Conservation (phyloP, 805 yeast species). For the Candida tibetensis region DNA sequence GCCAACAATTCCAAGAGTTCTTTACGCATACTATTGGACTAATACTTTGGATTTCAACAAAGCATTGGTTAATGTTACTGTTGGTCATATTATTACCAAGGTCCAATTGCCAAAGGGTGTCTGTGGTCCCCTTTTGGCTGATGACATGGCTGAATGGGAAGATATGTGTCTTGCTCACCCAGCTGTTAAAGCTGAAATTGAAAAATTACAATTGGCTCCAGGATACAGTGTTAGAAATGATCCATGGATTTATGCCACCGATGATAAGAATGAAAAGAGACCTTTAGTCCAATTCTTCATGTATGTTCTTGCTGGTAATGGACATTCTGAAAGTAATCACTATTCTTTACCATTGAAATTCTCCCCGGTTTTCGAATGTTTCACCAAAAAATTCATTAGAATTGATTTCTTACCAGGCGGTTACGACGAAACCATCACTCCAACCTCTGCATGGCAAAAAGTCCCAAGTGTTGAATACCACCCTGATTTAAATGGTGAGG, state of each 20-base stretch:
- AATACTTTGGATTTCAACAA: slow-evolving; percentile 57
- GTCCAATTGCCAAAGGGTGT: slow-evolving; percentile 56
- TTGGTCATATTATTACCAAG: slow-evolving; percentile 59
- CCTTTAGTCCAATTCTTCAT: slow-evolving; percentile 71
- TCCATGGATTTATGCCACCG: slow-evolving; percentile 88
- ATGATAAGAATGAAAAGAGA: slow-evolving; percentile 56
- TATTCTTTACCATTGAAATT: slow-evolving; percentile 72
- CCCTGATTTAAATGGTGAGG: slow-evolving; percentile 62
- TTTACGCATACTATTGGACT: slow-evolving; percentile 60
- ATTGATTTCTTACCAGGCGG: slow-evolving; percentile 76
- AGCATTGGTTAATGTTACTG: slow-evolving; percentile 65
- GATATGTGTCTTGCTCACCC: slow-evolving; percentile 52
- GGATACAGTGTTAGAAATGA: slow-evolving; percentile 57
- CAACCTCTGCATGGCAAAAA: slow-evolving; percentile 60
- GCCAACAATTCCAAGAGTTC: slow-evolving; percentile 65
- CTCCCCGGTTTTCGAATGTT: slow-evolving; percentile 68
- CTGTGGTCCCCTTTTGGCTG: slow-evolving; percentile 71
- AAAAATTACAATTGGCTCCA: slow-evolving; percentile 61
- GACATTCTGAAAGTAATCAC: slow-evolving; percentile 70
- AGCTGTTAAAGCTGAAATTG: slow-evolving; percentile 58
- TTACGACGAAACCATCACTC: slow-evolving; percentile 54
- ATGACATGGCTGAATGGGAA: slow-evolving; percentile 58
- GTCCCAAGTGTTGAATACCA: slow-evolving; percentile 68
- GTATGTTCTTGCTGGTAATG: slow-evolving; percentile 63
- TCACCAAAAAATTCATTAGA: slow-evolving; percentile 59